phyloP scores from a whole-genome alignment of 345 rosid genomes.

The Cochlearia excelsa region DNA sequence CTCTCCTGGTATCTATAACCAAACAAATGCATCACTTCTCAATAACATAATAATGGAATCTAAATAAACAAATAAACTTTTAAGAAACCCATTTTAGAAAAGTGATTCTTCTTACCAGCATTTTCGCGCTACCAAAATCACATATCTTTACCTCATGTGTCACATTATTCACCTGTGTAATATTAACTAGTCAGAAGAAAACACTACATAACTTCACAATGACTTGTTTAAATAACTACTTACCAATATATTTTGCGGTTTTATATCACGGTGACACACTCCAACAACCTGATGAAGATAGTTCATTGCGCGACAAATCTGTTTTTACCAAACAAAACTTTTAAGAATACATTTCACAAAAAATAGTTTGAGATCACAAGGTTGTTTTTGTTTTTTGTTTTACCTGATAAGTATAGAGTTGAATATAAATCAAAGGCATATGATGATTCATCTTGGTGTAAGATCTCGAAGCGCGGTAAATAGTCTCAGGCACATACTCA shows the following conservation, averaged over 20 bases:
- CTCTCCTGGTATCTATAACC: slow-evolving; percentile 46
- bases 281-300: not conserved
- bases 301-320: not conserved
- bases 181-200: too few relatives aligned
- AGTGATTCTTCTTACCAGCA: not conserved
- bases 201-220: too few relatives aligned
- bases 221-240: too few relatives aligned
- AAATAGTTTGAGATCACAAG: too few relatives aligned
- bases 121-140: not conserved
- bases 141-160: not conserved
- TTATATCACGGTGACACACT: slow-evolving; percentile 41
- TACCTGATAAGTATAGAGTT: not conserved
- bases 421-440: not conserved
- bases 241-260: not conserved
- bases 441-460: not conserved
- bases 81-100: not conserved
- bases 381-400: too few relatives aligned
- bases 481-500: not conserved
- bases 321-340: not conserved
- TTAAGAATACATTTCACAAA: not conserved
- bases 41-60: too few relatives aligned
- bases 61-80: too few relatives aligned
- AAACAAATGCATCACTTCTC: not conserved
- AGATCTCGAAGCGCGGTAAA: not conserved
- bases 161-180: not conserved